phyloP scores from a whole-genome alignment of 1,284 basidiomycete species.

The Cystobasidiaceae sp. region DNA sequence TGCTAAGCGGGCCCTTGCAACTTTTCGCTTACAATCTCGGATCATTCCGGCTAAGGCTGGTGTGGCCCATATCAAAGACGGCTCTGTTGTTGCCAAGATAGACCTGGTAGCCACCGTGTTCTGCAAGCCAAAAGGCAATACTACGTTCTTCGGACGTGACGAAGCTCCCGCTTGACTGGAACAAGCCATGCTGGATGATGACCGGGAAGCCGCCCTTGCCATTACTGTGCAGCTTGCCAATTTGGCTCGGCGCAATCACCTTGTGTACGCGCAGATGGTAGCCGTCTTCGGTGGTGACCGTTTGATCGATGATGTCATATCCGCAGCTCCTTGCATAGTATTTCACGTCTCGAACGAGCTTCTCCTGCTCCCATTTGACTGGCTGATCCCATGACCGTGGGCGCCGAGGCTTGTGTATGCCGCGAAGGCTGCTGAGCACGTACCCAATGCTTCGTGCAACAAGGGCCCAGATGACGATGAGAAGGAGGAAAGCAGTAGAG shows the following conservation, averaged over 20 bases:
- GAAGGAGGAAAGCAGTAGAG: constrained; percentile 53
- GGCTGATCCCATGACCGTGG: constrained; percentile 55
- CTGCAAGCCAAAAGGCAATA: constrained; percentile 59
- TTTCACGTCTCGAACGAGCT: constrained; percentile 54
- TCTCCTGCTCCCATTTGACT: constrained; percentile 51
- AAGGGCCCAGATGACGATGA: constrained; percentile 49
- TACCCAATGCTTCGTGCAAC: constrained; percentile 19
- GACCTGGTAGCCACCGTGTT: constrained; percentile 48
- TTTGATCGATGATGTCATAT: constrained; percentile 57
- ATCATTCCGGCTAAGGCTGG: constrained; percentile 51
- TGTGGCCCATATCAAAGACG: constrained; percentile 60
- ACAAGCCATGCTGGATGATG: constrained; percentile 59
- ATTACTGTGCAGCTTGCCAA: constrained; percentile 46
- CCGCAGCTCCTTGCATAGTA: constrained; percentile 57
- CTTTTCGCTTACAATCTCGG: constrained; percentile 58
- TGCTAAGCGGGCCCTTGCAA: no score
- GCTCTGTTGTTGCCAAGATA: constrained; percentile 53
- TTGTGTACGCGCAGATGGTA: constrained; percentile 55
- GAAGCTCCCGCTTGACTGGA: constrained; percentile 60
- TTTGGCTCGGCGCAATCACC: constrained; percentile 53
- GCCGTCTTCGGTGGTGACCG: constrained; percentile 58
- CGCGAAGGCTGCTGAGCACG: constrained; percentile 34
- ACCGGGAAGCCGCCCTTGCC: constrained; percentile 56
- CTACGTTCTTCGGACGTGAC: constrained; percentile 59
- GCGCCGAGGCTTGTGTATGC: constrained; percentile 34